These are phyloP conservation scores for Globisporangium cylindrosporum DNA, from an alignment of 352 stramenopile species.

Conservation along the genomic window DNA sequence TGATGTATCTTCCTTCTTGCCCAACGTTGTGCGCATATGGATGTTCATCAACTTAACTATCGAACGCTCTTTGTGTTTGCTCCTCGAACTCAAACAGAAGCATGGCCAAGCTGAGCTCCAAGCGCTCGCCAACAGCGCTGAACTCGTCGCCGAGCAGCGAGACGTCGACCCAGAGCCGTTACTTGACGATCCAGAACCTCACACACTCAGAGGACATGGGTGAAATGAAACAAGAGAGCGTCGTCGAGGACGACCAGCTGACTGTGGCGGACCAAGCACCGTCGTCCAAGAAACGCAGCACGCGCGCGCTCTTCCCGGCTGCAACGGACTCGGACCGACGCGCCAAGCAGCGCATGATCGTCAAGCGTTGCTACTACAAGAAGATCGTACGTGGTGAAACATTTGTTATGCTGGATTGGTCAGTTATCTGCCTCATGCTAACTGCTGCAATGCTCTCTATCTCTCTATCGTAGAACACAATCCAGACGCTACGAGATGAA, in stretches of 20 bases:
- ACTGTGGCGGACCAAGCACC: slow-evolving; percentile 7
- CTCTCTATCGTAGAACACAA: slow-evolving; percentile 45
- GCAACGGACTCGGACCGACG: slow-evolving; percentile 52
- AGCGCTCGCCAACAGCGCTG: slow-evolving; percentile 18
- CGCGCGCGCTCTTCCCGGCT: slow-evolving; percentile 30
- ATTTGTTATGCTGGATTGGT: background rate
- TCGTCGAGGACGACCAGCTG: background rate
- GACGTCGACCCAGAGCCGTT: slow-evolving; percentile 5
- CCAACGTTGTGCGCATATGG: background rate
- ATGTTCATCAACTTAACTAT: background rate
- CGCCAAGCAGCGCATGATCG: slow-evolving; percentile 67
- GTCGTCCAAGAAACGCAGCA: slow-evolving; percentile 46
- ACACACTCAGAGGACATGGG: slow-evolving; percentile 17
- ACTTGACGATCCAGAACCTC: slow-evolving; percentile 16
- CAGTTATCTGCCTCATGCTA: background rate
- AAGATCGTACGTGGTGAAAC: slow-evolving; percentile 58
- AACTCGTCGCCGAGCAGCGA: slow-evolving; percentile 7
- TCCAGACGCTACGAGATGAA: slow-evolving; percentile 61
- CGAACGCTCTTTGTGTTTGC: background rate
- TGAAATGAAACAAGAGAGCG: slow-evolving; percentile 17
- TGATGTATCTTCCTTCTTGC: background rate
- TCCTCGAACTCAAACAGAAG: background rate
- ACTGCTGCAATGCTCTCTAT: slow-evolving; percentile 5
- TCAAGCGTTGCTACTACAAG: slow-evolving; percentile 78
- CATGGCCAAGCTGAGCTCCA: slow-evolving; percentile 22